These are phyloP conservation scores for Pholiota adiposa DNA, from an alignment of 1,284 basidiomycete species.

Conservation along the genomic window DNA sequence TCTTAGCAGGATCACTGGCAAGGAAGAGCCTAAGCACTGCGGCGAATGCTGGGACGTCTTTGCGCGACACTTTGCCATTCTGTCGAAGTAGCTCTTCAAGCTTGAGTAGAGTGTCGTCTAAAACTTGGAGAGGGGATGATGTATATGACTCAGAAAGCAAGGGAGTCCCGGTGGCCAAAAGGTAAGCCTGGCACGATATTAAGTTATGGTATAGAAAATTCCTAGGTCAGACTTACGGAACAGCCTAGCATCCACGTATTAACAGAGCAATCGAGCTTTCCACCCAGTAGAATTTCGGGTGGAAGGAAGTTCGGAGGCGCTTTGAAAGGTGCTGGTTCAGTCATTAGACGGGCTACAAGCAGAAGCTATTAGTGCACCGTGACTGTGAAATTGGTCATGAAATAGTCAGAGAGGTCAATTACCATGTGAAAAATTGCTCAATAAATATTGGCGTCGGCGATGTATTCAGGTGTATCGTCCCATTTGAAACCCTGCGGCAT, in stretches of 20 bases:
- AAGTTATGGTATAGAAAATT: neutral
- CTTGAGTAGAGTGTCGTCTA: neutral
- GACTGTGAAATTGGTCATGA: neutral
- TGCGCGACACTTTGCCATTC: neutral
- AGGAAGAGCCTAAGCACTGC: neutral
- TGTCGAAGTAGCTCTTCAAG: neutral
- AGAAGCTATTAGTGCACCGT: too few relatives aligned
- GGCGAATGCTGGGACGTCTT: neutral
- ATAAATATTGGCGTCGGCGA: neutral
- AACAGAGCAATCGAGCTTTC: neutral
- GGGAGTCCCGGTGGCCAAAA: neutral
- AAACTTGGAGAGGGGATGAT: neutral
- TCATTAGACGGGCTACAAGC: neutral
- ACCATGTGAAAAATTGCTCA: slow-evolving; percentile 4
- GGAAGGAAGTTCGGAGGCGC: slow-evolving; percentile 6
- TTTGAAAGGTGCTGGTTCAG: neutral
- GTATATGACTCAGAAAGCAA: neutral
- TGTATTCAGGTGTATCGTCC: slow-evolving; percentile 8
- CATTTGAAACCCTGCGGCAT: slow-evolving; percentile 8
- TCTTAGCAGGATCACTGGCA: neutral
- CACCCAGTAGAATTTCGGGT: slow-evolving; percentile 1
- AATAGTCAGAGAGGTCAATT: too few relatives aligned
- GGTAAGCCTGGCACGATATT: neutral
- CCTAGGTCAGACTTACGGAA: neutral
- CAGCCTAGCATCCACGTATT: slow-evolving; percentile 2